These are phyloP conservation scores for Paramecium pentaurelia DNA, from an alignment of 73 alveolate genomes.

Conservation along the genomic window DNA sequence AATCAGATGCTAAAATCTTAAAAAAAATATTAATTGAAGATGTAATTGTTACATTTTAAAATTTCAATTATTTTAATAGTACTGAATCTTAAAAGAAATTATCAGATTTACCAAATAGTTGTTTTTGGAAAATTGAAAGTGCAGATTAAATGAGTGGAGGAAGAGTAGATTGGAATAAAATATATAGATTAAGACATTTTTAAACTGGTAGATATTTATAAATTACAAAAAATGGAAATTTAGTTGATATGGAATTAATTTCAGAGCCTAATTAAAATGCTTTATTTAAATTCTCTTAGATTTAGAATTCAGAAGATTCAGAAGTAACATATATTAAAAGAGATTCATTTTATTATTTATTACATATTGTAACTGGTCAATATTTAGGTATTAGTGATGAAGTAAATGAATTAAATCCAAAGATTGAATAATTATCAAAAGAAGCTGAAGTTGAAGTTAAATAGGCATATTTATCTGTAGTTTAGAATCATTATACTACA, in stretches of 20 bases:
- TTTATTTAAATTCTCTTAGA: background rate
- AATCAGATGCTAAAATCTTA: background rate
- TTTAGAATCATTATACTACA: constrained; percentile 41
- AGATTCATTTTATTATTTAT: constrained; percentile 33
- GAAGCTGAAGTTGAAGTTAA: background rate
- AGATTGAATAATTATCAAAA: background rate
- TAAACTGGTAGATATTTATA: constrained; percentile 34
- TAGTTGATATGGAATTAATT: constrained; percentile 21
- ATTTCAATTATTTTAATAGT: background rate
- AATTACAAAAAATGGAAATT: background rate
- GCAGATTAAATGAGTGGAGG: constrained; percentile 52
- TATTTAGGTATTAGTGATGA: constrained; percentile 43
- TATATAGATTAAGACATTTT: background rate
- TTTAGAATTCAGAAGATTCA: constrained; percentile 20
- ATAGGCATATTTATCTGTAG: background rate
- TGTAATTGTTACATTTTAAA: constrained; percentile 31
- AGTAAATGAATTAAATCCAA: background rate
- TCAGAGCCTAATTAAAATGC: background rate
- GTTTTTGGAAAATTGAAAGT: constrained; percentile 47
- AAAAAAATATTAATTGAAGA: constrained; percentile 25
- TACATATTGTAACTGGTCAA: background rate
- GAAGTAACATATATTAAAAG: background rate
- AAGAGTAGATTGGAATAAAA: constrained; percentile 43
- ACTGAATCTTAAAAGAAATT: background rate
- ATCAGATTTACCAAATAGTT: constrained; percentile 9